Base-by-base conservation (phyloP, 257 asterid species). In the Solanum commersonii region DNA sequence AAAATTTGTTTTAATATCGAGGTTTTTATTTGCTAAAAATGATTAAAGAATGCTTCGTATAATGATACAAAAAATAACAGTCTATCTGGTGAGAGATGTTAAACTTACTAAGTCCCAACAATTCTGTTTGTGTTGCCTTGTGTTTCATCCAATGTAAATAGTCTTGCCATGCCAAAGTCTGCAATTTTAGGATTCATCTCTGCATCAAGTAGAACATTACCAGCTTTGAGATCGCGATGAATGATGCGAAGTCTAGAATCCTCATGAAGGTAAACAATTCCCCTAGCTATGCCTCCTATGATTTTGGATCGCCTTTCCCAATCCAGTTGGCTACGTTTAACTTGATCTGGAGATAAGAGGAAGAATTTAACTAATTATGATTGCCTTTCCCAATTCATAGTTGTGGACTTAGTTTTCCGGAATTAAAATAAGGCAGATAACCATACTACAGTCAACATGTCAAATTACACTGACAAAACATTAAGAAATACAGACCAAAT, bases 171-270 rank as follows among this genome's bases (percentile, higher is more conserved):
- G 10, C 93, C 92, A 33, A 90, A 91, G 85, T 91, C 89, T 15
- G 91, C 71, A 18, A 90, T 91, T 67, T 91, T 91, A 5, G 92
- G 88, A 14, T 87, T 90, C 91, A 91, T 87, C 23, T 89, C 79
- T 88, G 40, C 82, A 52, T 90, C 92, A 7, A 91, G 84, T 34
- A 91, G 42, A 8, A 91, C 27, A 25, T 91, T 91, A 38, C 90
- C 88, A 5, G 92, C 91, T 89, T 90, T 91, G 67, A 91, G 90
- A 78, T 91, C 92, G 4, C 91, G 90, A 86, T 91, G 92, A n/a
- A 91, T 84, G 82, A 91, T 90, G 18, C 38, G 88, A 13, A 91
- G 89, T 14, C 91, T 84, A 35, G 92, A 90, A 49, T 91, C 92
- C 44, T 91, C 93, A 46, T 90, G 93, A 27, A 91, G 89, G 27